Evolutionary conservation across 805 yeast genomes (phyloP).

Genomic region (Deakozyma indianensis): DNA sequence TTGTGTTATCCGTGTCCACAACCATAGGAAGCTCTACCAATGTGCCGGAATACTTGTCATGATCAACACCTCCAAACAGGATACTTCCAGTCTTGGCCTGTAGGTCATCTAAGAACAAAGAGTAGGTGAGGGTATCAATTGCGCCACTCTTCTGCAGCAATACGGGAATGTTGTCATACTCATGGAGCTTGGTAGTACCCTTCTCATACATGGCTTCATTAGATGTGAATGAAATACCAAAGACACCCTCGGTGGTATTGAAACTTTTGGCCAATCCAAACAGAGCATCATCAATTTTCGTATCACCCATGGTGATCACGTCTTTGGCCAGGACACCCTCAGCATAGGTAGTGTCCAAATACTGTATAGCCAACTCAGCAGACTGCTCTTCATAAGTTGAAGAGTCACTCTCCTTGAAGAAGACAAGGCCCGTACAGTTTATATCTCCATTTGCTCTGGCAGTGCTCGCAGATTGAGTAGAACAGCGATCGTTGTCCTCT

Average conservation of each 20-base stretch:
- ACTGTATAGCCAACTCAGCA: constrained; percentile 6
- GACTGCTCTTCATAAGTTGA: constrained; percentile 15
- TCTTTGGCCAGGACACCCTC: background rate
- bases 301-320: background rate
- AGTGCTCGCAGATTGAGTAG: background rate
- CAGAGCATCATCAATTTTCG: background rate
- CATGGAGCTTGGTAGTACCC: constrained; percentile 5
- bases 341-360: background rate
- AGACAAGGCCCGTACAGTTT: constrained; percentile 8
- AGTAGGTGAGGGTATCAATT: constrained; percentile 45
- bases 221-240: constrained; percentile 31
- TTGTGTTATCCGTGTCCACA: background rate
- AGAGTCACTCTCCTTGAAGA: constrained; percentile 17
- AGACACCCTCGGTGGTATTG: constrained; percentile 27
- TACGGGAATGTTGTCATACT: constrained; percentile 53
- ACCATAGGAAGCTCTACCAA: constrained; percentile 23
- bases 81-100: constrained; percentile 32
- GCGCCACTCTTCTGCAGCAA: constrained; percentile 44
- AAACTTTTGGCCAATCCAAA: background rate
- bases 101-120: constrained; percentile 40
- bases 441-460: background rate
- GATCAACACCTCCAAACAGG: constrained; percentile 44
- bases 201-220: constrained; percentile 31
- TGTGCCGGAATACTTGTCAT: constrained; percentile 31
- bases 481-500: constrained; percentile 19